A percentile compares a stretch with the other conserved stretches of the same genome.
phyloP scores from a whole-genome alignment of 2,329 filamentous ascomycete species.

The Cordyceps cateniannulata region DNA sequence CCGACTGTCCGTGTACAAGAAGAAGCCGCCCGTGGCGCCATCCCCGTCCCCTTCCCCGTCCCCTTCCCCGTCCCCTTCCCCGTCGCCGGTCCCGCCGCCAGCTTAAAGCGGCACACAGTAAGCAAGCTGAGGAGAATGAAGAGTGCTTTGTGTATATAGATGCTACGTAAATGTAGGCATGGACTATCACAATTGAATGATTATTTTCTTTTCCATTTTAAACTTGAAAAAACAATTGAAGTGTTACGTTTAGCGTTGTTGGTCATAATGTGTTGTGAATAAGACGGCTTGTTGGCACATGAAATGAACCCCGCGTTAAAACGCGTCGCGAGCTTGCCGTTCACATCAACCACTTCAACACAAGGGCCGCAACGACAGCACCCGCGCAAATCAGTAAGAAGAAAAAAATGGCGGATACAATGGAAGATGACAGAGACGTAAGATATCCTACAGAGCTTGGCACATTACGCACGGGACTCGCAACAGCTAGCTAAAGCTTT shows the following conservation, averaged over 20 bases:
- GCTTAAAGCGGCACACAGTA: not conserved
- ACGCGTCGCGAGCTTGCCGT: slow-evolving; percentile 1
- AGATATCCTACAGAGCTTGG: not conserved
- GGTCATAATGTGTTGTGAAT: not conserved
- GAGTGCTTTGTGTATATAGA: not conserved
- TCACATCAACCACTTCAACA: not conserved
- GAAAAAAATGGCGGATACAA: slow-evolving; percentile 27
- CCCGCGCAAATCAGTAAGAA: not conserved
- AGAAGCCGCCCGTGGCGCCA: slow-evolving; percentile 16
- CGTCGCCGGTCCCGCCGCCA: not conserved
- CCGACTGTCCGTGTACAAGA: slow-evolving; percentile 30
- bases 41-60: not conserved
- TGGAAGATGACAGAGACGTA: slow-evolving; percentile 32
- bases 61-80: too few species aligned
- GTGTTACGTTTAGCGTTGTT: not conserved
- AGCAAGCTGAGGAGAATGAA: not conserved
- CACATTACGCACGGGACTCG: not conserved
- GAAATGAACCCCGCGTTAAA: not conserved
- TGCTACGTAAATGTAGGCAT: not conserved
- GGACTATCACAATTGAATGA: not conserved
- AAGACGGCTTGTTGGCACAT: not conserved
- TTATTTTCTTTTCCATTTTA: not conserved
- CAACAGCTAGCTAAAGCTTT: not conserved
- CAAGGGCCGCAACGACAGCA: not conserved
- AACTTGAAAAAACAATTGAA: not conserved